These are phyloP conservation scores for Maudiozyma saulgeensis DNA, from an alignment of 805 yeast genomes.

Conservation along the genomic window DNA sequence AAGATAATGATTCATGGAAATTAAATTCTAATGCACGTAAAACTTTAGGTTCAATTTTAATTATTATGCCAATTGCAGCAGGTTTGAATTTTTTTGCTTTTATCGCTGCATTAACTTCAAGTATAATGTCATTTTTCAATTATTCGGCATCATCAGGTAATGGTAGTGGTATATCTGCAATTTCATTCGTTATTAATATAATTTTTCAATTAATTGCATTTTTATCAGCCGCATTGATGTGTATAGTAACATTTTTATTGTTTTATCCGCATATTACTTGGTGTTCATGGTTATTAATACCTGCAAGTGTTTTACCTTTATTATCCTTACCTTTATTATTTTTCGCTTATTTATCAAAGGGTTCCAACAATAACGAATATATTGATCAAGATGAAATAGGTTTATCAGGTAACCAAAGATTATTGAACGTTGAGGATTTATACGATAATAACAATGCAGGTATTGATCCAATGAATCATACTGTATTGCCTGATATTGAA, in stretches of 20 bases:
- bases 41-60: slow-evolving; percentile 43
- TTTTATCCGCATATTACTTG: slow-evolving; percentile 59
- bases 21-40: slow-evolving; percentile 39
- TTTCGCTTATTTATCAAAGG: slow-evolving; percentile 26
- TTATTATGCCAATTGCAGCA: slow-evolving; percentile 59
- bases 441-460: background rate
- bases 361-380: slow-evolving; percentile 5
- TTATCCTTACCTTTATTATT: slow-evolving; percentile 42
- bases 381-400: slow-evolving; percentile 5
- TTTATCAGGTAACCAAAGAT: slow-evolving; percentile 4
- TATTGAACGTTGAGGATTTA: background rate
- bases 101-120: slow-evolving; percentile 13
- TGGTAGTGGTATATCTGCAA: slow-evolving; percentile 12
- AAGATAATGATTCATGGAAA: slow-evolving; percentile 38
- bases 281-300: slow-evolving; percentile 67
- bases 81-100: slow-evolving; percentile 42
- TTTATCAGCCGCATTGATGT: slow-evolving; percentile 42
- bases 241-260: slow-evolving; percentile 45
- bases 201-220: slow-evolving; percentile 42
- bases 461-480: background rate
- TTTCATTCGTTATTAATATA: slow-evolving; percentile 36
- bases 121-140: slow-evolving; percentile 23
- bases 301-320: slow-evolving; percentile 51
- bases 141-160: slow-evolving; percentile 2
- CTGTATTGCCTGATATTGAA: slow-evolving; percentile 8